phyloP scores from a whole-genome alignment of 495 filamentous ascomycete genomes.

The Penicillium roqueforti region DNA sequence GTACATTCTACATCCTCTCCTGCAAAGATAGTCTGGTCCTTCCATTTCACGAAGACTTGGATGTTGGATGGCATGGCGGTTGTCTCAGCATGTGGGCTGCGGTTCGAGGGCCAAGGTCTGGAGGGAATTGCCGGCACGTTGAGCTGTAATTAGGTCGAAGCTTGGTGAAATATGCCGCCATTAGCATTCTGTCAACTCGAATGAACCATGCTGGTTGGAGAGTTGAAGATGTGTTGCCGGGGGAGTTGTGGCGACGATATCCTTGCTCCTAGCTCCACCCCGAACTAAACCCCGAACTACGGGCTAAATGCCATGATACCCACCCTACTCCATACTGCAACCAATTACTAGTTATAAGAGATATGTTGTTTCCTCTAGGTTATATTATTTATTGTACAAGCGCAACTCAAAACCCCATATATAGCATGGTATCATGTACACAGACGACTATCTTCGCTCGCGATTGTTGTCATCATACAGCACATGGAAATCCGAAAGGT shows the following conservation, averaged over 20 bases:
- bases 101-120: constrained; percentile 15
- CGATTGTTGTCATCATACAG: constrained; percentile 25
- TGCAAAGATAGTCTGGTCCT: constrained; percentile 85
- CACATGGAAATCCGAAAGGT: constrained; percentile 22
- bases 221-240: constrained; percentile 17
- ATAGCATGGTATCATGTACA: neutral
- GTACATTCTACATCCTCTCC: constrained; percentile 91
- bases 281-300: constrained; percentile 6
- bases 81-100: constrained; percentile 36
- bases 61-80: constrained; percentile 61
- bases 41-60: constrained; percentile 91
- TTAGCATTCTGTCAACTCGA: constrained; percentile 28
- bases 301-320: constrained; percentile 5
- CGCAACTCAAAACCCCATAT: neutral
- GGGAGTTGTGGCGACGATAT: constrained; percentile 12
- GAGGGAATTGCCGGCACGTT: constrained; percentile 12
- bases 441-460: neutral
- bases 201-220: constrained; percentile 19
- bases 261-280: constrained; percentile 3
- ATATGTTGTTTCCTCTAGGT: neutral
- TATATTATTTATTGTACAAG: constrained; percentile 4
- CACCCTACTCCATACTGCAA: neutral
- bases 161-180: constrained; percentile 16
- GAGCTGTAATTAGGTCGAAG: constrained; percentile 5
- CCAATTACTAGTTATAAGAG: neutral